phyloP scores from a whole-genome alignment of 305 asterid species.

The Ilex paraguariensis region DNA sequence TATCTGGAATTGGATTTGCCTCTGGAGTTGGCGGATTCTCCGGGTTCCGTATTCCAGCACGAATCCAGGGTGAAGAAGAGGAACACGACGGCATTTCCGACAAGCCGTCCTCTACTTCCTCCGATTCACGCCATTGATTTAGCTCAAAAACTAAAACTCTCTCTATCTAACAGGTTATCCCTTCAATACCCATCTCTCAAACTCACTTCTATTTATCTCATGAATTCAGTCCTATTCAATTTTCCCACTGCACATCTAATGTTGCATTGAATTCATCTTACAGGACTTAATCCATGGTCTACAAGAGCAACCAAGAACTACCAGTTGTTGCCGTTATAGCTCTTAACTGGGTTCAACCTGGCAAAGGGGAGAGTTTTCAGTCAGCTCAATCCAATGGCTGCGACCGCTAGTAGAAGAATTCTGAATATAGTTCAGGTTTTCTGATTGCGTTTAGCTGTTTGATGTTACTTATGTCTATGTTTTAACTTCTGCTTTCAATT shows the following conservation, averaged over 20 bases:
- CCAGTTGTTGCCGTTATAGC: constrained; percentile 8
- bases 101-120: constrained; percentile 97
- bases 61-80: constrained; percentile 97
- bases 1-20: constrained; percentile 54
- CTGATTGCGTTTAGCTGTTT: constrained; percentile 34
- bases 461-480: constrained; percentile 22
- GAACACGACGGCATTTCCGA: constrained; percentile 94
- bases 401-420: constrained; percentile 26
- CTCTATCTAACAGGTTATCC: constrained; percentile 22
- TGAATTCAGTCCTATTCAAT: background rate
- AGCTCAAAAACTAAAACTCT: constrained; percentile 21
- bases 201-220: background rate
- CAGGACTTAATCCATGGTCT: constrained; percentile 21
- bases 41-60: constrained; percentile 83
- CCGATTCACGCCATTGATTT: constrained; percentile 76
- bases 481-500: constrained; percentile 14
- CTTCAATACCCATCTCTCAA: background rate
- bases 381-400: constrained; percentile 35
- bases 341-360: constrained; percentile 11
- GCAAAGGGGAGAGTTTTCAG: constrained; percentile 25
- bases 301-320: constrained; percentile 8
- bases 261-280: constrained; percentile 17
- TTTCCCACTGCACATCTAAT: background rate
- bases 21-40: constrained; percentile 63
- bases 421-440: constrained; percentile 53